Conservation (phyloP, 2,329 filamentous ascomycete species). For the Helminthosporium solani region DNA sequence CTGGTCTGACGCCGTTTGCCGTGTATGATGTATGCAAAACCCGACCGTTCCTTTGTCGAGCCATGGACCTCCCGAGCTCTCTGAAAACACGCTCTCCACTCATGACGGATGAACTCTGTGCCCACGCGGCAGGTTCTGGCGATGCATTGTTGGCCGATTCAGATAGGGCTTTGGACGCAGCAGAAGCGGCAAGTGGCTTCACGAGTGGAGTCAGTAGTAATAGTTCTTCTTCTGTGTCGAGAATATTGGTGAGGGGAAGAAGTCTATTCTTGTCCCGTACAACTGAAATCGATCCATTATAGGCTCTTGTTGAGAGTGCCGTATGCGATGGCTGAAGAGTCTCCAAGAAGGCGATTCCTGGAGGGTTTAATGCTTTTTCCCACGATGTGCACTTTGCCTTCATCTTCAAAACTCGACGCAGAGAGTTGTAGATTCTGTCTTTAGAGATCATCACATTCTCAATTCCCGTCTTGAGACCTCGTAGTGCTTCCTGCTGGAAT, state of each 20-base stretch:
- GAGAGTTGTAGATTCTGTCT: slow-evolving; percentile 75
- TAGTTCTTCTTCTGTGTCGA: slow-evolving; percentile 85
- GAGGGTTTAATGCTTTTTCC: slow-evolving; percentile 86
- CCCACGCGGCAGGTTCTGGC: slow-evolving; percentile 57
- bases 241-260: slow-evolving; percentile 76
- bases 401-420: slow-evolving; percentile 74
- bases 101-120: slow-evolving; percentile 68
- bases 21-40: slow-evolving; percentile 94
- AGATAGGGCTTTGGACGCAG: slow-evolving; percentile 70
- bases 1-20: slow-evolving; percentile 84
- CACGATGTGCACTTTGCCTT: slow-evolving; percentile 87
- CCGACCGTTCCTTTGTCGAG: slow-evolving; percentile 79
- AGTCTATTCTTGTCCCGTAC: slow-evolving; percentile 85
- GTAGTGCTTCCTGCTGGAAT: slow-evolving; percentile 88
- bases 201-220: slow-evolving; percentile 84
- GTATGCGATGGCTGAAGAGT: slow-evolving; percentile 81
- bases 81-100: slow-evolving; percentile 91
- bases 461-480: slow-evolving; percentile 81
- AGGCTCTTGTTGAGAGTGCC: slow-evolving; percentile 77
- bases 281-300: slow-evolving; percentile 90
- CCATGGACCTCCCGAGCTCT: slow-evolving; percentile 84
- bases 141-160: slow-evolving; percentile 58
- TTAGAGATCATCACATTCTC: slow-evolving; percentile 87
- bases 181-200: slow-evolving; percentile 88
- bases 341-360: slow-evolving; percentile 73